These are phyloP conservation scores for Sporothrix inflata DNA, from an alignment of 2,329 filamentous ascomycete species.

Conservation along the genomic window DNA sequence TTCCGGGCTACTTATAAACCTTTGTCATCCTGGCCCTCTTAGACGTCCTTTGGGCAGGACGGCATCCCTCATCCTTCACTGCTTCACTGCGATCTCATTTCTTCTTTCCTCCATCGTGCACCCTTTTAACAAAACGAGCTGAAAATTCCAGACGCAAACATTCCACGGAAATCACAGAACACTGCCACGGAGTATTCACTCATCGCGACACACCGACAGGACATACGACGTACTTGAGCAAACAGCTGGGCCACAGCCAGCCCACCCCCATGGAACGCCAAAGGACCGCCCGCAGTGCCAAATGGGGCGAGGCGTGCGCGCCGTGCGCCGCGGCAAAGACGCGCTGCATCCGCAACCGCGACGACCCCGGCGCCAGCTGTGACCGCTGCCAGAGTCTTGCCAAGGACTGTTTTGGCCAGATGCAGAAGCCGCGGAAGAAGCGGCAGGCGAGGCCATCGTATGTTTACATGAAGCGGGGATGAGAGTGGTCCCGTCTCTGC, in stretches of 20 bases:
- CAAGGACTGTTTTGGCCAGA: constrained; percentile 14
- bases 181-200: neutral
- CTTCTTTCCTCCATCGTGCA: neutral
- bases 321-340: constrained; percentile 18
- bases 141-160: neutral
- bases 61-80: neutral
- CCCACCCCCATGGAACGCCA: constrained; percentile 4
- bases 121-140: neutral
- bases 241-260: too few relatives aligned
- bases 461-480: neutral
- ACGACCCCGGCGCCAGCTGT: constrained; percentile 1
- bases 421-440: constrained; percentile 16
- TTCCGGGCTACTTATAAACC: constrained; percentile 11
- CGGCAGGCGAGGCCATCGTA: neutral
- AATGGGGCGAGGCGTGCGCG: constrained; percentile 21
- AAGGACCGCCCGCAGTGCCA: constrained; percentile 6
- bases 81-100: neutral
- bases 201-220: too few relatives aligned
- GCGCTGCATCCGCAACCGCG: constrained; percentile 14
- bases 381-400: constrained; percentile 15
- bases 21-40: constrained; percentile 1
- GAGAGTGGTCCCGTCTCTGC: too few relatives aligned
- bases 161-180: neutral
- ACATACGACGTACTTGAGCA: too few relatives aligned
- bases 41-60: neutral